Percentiles rank a stretch among this genome's conserved stretches.
These are phyloP conservation scores for Tetradesmus obliquus DNA, from an alignment of 139 green algal species.

Conservation along the genomic window DNA sequence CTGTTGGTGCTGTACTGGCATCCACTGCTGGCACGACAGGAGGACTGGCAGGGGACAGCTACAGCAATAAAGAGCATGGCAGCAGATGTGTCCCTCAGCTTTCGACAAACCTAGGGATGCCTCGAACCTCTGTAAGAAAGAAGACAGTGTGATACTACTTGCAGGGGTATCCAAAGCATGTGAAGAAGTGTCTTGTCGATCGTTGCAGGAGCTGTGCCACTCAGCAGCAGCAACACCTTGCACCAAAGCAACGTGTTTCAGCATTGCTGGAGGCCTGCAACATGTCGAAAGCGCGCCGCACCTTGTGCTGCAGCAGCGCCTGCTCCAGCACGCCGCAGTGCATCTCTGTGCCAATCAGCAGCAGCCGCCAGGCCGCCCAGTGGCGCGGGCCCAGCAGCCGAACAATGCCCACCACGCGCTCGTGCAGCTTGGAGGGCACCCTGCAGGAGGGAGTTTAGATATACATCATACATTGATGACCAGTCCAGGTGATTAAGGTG, in stretches of 20 bases:
- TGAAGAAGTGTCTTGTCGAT: too few species aligned
- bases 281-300: background rate
- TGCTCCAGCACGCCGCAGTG: constrained; percentile 32
- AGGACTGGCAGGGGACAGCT: background rate
- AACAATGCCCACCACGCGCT: constrained; percentile 14
- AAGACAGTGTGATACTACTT: too few species aligned
- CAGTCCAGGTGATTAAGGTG: too few species aligned
- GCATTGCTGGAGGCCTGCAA: background rate
- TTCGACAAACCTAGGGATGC: too few species aligned
- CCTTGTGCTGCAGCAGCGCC: background rate
- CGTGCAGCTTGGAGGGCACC: constrained; percentile 15
- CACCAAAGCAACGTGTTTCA: too few species aligned
- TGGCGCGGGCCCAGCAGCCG: constrained; percentile 29
- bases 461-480: too few species aligned
- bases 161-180: too few species aligned
- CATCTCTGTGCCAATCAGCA: constrained; percentile 38
- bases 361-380: constrained; percentile 36
- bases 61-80: background rate
- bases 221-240: too few species aligned
- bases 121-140: too few species aligned
- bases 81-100: too few species aligned
- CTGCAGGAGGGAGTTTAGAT: background rate
- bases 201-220: too few species aligned
- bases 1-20: background rate
- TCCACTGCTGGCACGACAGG: background rate